Evolutionary conservation across 1,284 basidiomycete genomes (phyloP).

Genomic region (Gyrodon tennesseensis): DNA sequence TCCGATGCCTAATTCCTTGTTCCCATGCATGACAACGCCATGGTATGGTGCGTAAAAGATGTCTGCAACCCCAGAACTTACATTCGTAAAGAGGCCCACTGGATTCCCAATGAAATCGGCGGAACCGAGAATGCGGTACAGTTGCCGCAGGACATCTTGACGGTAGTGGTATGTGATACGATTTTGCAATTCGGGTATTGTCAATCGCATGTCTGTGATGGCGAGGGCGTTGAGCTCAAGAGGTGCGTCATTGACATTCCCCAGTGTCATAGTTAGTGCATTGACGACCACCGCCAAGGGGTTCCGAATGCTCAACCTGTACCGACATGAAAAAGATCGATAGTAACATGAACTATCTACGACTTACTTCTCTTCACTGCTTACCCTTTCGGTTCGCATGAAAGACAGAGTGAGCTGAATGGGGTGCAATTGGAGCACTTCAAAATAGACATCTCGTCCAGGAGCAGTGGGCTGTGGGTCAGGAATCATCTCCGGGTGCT

Average conservation of each 20-base stretch:
- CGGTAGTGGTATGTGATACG: conserved; percentile 93
- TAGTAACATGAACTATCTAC: conserved; percentile 1
- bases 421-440: conserved; percentile 96
- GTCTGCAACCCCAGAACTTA: conserved; percentile 97
- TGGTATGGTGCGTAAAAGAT: conserved; percentile 99
- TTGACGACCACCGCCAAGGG: conserved; percentile 94
- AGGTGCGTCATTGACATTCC: conserved; percentile 97
- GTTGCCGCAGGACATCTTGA: conserved; percentile 90
- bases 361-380: conserved; percentile 87
- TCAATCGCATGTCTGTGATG: conserved; percentile 93
- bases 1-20: conserved; percentile 94
- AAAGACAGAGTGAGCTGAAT: conserved; percentile 93
- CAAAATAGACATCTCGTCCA: conserved; percentile 90
- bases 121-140: conserved; percentile 95
- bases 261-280: conserved; percentile 95
- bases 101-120: conserved; percentile 95
- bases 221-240: conserved; percentile 93
- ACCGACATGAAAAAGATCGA: conserved; percentile 20
- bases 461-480: conserved; percentile 70
- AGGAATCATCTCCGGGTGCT: conserved; percentile 71
- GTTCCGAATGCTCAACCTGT: conserved; percentile 80
- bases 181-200: conserved; percentile 78
- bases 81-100: conserved; percentile 97
- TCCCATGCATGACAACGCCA: conserved; percentile 96
- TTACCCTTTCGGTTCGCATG: conserved; percentile 94